Percentiles rank a stretch among this genome's conserved stretches.
phyloP scores from a whole-genome alignment of 257 asterid genomes.

The Leonotis leonurus region DNA sequence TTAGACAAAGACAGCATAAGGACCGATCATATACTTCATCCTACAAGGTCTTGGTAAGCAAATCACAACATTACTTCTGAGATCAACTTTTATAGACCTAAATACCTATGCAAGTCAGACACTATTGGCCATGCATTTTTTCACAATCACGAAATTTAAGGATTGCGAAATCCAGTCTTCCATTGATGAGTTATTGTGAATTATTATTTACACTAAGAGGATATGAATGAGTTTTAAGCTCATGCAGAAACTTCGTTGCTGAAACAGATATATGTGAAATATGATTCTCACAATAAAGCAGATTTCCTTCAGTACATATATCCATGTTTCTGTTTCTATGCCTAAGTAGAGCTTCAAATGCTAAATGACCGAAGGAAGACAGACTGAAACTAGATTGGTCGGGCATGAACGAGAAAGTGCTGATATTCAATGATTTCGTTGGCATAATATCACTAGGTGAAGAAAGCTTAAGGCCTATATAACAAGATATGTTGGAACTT shows the following conservation, averaged over 20 bases:
- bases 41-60: not conserved
- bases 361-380: too few species aligned
- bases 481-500: too few species aligned
- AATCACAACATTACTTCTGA: not conserved
- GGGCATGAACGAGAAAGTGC: not conserved
- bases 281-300: constrained; percentile 1
- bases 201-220: not conserved
- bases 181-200: too few species aligned
- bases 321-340: not conserved
- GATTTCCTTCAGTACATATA: not conserved
- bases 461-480: not conserved
- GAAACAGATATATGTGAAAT: not conserved
- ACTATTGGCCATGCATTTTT: not conserved
- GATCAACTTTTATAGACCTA: not conserved
- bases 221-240: constrained; percentile 1
- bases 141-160: not conserved
- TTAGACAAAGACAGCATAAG: constrained; percentile 4
- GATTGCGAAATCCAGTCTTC: not conserved
- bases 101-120: not conserved
- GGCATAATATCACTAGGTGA: not conserved
- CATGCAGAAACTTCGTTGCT: not conserved
- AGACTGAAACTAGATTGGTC: too few species aligned
- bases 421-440: not conserved
- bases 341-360: constrained; percentile 2
- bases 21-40: not conserved